Evolutionary conservation across 148 eudicot genomes (phyloP), one percentile per base, ranked within the genome.

Genomic region (Drosera capensis): DNA sequence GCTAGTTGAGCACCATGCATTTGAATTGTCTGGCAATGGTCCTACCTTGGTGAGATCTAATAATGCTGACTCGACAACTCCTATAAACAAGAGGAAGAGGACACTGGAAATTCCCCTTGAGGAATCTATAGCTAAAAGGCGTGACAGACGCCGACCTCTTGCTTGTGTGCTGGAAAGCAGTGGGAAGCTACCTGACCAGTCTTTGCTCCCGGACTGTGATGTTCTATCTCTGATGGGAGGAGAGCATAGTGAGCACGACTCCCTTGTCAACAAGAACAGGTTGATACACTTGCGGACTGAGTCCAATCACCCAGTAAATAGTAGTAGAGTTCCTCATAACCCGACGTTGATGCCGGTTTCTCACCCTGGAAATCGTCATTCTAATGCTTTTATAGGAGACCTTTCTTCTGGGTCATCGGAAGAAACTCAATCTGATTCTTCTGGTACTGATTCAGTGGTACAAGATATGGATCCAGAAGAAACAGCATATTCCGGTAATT

Each of bases 381-480:
- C 47, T 45, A 64, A 54, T 44, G 64, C 57, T 40, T 57, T 52
- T 45, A 53, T 40, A 42, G 76, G 76, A 67, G 77, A 67, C 20
- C 43, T 65, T 49, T 51, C 56, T 42, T 65, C 77, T 57, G 78
- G 59, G 22, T 74, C 95, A 38, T 60, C 75, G 0, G 90, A 85
- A 62, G 68, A 72, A 58, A 74, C 95, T 55, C 78, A 85, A 77
- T 74, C 90, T 45, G 88, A 77, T 65, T 80, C 90, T 44, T 80
- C 82, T 1, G 82, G 66, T 39, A 74, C 80, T 14, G 72, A 74
- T 40, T 73, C 79, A 48, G 28, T 74, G 45, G 77, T 69, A 40
- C 66, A 66, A 37, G 75, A 61, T 43, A 56, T 60, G 8, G 72
- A 70, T 54, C 68, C 66, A 18, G 75, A 62, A 42, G 45, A 60